phyloP scores from a whole-genome alignment of 2,329 filamentous ascomycete species.

The Hyphodiscus sp. region DNA sequence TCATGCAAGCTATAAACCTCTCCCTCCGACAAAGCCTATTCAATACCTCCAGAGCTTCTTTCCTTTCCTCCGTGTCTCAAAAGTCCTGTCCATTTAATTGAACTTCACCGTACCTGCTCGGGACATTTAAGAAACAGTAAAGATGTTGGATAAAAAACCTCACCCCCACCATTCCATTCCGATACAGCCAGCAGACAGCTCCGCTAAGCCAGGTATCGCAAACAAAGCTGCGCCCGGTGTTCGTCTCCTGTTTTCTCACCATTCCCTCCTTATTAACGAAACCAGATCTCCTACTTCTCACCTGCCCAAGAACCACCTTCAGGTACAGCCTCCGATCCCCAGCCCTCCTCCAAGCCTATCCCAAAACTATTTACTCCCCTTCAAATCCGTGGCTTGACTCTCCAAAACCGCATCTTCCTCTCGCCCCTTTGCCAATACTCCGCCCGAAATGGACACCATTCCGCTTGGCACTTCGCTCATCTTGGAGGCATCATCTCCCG shows the following conservation, averaged over 20 bases:
- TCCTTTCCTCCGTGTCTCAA: not conserved
- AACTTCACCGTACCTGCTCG: not conserved
- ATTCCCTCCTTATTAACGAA: not conserved
- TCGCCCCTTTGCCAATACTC: constrained; percentile 63
- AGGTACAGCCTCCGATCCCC: constrained; percentile 38
- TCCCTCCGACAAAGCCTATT: not conserved
- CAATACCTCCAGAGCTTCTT: too few relatives aligned
- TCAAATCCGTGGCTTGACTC: constrained; percentile 39
- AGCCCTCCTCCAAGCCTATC: constrained; percentile 42
- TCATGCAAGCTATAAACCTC: not conserved
- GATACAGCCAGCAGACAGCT: constrained; percentile 9
- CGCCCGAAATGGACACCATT: constrained; percentile 64
- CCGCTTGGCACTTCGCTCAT: constrained; percentile 77
- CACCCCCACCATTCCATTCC: not conserved
- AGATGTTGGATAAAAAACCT: not conserved
- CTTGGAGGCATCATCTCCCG: constrained; percentile 71
- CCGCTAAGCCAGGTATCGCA: constrained; percentile 11
- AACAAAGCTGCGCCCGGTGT: constrained; percentile 23
- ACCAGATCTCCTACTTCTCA: constrained; percentile 37
- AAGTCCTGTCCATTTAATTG: not conserved
- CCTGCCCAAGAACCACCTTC: constrained; percentile 39
- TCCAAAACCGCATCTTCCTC: constrained; percentile 62
- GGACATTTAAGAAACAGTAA: not conserved
- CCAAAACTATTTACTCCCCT: constrained; percentile 41
- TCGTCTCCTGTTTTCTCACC: constrained; percentile 1